phyloP scores from a whole-genome alignment of 441 rosid genomes.

The Populus tomentosa region DNA sequence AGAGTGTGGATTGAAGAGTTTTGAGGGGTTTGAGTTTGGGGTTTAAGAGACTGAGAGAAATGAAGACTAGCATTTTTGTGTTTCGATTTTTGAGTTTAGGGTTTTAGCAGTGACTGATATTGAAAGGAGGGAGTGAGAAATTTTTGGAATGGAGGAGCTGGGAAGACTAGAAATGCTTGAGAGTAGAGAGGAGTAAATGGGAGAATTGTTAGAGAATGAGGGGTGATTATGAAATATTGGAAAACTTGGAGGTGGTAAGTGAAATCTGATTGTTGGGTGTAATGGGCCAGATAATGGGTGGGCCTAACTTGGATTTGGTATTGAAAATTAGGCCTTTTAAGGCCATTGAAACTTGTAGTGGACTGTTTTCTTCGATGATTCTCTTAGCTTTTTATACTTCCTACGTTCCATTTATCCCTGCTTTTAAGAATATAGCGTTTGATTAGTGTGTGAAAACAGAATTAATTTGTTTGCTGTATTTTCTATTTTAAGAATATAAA shows the following conservation, averaged over 20 bases:
- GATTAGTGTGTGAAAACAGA: no score
- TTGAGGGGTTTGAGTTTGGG: constrained; percentile 13
- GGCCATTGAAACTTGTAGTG: neutral
- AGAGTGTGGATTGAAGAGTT: constrained; percentile 12
- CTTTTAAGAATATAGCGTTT: no score
- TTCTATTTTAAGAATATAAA: no score
- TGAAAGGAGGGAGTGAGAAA: neutral
- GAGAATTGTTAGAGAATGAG: neutral
- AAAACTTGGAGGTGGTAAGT: neutral
- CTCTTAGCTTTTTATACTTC: neutral
- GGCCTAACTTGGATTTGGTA: neutral
- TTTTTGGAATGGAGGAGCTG: neutral
- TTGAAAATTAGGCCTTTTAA: neutral
- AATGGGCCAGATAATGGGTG: neutral
- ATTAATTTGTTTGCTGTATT: no score
- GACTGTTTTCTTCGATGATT: neutral
- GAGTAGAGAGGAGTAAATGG: neutral
- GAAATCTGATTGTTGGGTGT: neutral
- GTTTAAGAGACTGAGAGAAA: constrained; percentile 31
- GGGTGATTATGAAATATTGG: neutral
- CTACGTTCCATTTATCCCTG: no score
- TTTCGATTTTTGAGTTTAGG: constrained; percentile 18
- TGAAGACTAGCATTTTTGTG: constrained; percentile 34
- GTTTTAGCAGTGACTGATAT: constrained; percentile 12
- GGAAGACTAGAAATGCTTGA: neutral